Percentiles rank a stretch among this genome's conserved stretches.
Conservation (phyloP, 2,329 filamentous ascomycete species). For the Fusarium redolens region DNA sequence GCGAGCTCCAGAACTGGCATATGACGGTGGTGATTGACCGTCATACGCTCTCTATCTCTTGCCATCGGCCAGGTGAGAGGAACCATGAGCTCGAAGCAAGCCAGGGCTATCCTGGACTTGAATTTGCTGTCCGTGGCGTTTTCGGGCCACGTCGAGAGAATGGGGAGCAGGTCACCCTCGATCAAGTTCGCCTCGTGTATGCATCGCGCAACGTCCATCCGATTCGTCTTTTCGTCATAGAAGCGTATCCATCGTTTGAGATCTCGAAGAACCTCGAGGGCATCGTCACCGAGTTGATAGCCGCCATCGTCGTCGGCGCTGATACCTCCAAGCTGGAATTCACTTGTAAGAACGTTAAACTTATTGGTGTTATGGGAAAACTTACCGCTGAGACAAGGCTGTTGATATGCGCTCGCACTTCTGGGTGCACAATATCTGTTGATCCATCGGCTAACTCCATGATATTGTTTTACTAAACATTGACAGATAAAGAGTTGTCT, state of each 20-base stretch:
- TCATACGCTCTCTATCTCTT: constrained; percentile 81
- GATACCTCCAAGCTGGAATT: constrained; percentile 81
- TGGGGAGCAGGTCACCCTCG: constrained; percentile 88
- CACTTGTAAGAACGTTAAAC: constrained; percentile 26
- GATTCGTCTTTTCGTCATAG: constrained; percentile 92
- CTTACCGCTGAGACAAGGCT: constrained; percentile 92
- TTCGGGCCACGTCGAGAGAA: constrained; percentile 84
- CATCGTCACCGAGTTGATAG: constrained; percentile 94
- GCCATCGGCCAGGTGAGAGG: constrained; percentile 96
- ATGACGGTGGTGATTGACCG: constrained; percentile 91
- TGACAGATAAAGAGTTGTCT: constrained; percentile 23
- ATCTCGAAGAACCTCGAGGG: constrained; percentile 89
- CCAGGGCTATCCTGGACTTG: constrained; percentile 82
- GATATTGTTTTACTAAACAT: constrained; percentile 15
- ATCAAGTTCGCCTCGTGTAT: constrained; percentile 93
- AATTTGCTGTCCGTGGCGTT: constrained; percentile 77
- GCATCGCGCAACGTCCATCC: constrained; percentile 94
- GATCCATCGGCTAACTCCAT: constrained; percentile 67
- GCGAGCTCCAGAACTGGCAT: constrained; percentile 88
- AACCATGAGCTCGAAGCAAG: constrained; percentile 90
- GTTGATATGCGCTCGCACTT: constrained; percentile 92
- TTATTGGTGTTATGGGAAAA: constrained; percentile 35
- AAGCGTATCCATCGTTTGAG: constrained; percentile 95
- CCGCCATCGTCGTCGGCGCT: constrained; percentile 81
- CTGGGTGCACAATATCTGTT: constrained; percentile 81